Base-by-base conservation (phyloP, 1,284 basidiomycete genomes). In the Puccinia triticina region DNA sequence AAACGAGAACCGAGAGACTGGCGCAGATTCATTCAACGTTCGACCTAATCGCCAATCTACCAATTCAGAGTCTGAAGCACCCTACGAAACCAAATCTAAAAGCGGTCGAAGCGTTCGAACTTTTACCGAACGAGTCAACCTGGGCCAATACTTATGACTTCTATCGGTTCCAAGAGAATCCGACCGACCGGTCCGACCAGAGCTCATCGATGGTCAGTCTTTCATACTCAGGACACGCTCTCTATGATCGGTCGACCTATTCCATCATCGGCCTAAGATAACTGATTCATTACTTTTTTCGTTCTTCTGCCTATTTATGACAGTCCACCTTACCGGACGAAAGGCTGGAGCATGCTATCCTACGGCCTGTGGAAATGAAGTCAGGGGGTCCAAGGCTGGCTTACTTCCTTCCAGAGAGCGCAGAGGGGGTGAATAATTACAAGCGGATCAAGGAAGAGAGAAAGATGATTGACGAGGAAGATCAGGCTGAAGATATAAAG, bases 81-180 rank as follows among this genome's bases (percentile, higher is more conserved):
- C 94, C 94, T 0, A 94, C 91, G 84, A 95, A 95, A 86, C 91
- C 91, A 26, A 88, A 90, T 72, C 89, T 96, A 26, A 91, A 89
- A 0, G 94, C 94, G 0, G 90, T 94, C 53, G 93, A 94, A 85
- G 92, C 92, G 5, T 96, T 92, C 87, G 93, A 95, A 85, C 89
- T 97, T 81, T 89, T 96, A 37, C 95, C 95, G 0, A 94, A 97
- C 85, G 90, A 90, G 2, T 92, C 93, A 78, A 91, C 94, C 37
- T 97, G 94, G 93, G 90, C 93, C 69, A 96, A 95, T 86, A 91
- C 92, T 83, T 96, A 95, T 86, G 93, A 95, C 85, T 87, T 96
- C 83, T 93, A 96, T 89, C 89, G 92, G 84, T 97, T 95, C 86
- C 92, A 92, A 16, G 95, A 97, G 86, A 89, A 94, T 29, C 95